Percentiles rank a stretch among this genome's conserved stretches.
Conservation (phyloP, 805 yeast species). For the Wickerhamiella dianesei region DNA sequence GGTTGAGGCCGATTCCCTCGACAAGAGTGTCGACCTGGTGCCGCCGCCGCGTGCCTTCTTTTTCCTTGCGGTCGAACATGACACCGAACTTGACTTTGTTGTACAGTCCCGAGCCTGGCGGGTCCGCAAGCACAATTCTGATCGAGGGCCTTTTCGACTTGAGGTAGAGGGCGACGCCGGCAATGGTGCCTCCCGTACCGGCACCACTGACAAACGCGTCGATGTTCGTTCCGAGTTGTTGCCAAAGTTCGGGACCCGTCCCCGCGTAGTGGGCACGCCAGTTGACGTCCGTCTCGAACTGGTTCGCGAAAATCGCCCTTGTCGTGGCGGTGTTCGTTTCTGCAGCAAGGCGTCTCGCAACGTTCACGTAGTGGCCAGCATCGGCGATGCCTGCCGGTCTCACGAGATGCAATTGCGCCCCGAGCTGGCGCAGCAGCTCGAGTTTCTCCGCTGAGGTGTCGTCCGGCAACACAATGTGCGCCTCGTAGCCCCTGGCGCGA, state of each 20-base stretch:
- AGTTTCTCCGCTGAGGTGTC: slow-evolving; percentile 83
- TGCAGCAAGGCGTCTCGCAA: slow-evolving; percentile 59
- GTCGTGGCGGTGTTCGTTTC: slow-evolving; percentile 27
- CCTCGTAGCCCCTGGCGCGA: slow-evolving; percentile 72
- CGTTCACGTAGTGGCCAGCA: slow-evolving; percentile 82
- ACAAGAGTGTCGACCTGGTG: slow-evolving; percentile 93
- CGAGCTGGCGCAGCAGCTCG: slow-evolving; percentile 53
- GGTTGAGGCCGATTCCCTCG: slow-evolving; percentile 86
- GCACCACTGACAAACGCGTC: slow-evolving; percentile 82
- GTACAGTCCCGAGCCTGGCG: slow-evolving; percentile 87
- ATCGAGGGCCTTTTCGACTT: slow-evolving; percentile 36
- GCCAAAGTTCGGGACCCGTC: slow-evolving; percentile 89
- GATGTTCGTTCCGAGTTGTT: slow-evolving; percentile 49
- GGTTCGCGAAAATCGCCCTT: slow-evolving; percentile 81
- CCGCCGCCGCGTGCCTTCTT: slow-evolving; percentile 84
- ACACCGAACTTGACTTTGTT: slow-evolving; percentile 81
- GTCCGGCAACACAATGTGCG: slow-evolving; percentile 90
- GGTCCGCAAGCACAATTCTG: slow-evolving; percentile 68
- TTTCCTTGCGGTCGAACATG: slow-evolving; percentile 80
- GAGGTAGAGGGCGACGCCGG: slow-evolving; percentile 76
- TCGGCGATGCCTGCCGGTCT: slow-evolving; percentile 94
- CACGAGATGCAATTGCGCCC: slow-evolving; percentile 74
- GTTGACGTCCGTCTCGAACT: slow-evolving; percentile 83
- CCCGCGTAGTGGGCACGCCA: slow-evolving; percentile 72
- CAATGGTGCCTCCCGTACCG: slow-evolving; percentile 94